Base-by-base conservation (phyloP, 768 basidiomycete species). In the Boletus bicolor region DNA sequence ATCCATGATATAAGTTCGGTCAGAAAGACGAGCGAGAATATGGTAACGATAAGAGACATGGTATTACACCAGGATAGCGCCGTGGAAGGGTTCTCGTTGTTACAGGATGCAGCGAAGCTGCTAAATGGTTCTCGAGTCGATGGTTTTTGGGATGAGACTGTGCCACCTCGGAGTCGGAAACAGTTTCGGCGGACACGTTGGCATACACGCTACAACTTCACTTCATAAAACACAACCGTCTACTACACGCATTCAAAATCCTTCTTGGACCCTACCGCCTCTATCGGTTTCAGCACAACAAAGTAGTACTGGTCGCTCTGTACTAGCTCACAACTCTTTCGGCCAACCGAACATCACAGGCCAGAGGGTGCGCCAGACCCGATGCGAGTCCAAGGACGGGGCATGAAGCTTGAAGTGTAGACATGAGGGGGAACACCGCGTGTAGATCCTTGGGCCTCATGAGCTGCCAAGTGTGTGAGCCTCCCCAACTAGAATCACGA, bases 1-100 rank as follows among this genome's bases (percentile, higher is more conserved):
- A 96, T 81, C 93, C 93, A 95, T 47, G 86, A 82, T 57, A 96
- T 81, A 63, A 93, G 77, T 69, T 95, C 87, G 3, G 90, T 89
- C 51, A 91, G 59, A 64, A 96, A 85, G 34, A 91, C 91, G 51
- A 94, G 80, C 17, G 79, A 70, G 67, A 98, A 92, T 57, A 96
- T 89, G 26, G 89, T 82, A 53, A 93, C 64, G 41, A 93, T 83
- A 54, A 95, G 82, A 58, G 89, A 82, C 90, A 93, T 92, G 57
- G 53, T 62, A 3, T 49, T 39, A 56, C 44, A 55, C 53, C 53
- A 21, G 52, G 21, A 42, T 19, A 34, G 51, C 19, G 56, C 30
- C 10, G 48, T 47, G 36, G 26, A 43, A 10, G 15, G 35, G 43
- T 39, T 46, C 9, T 44, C 17, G 56, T 49, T 36, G 52, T 49